Evolutionary conservation across 306 rosid genomes (phyloP).

Genomic region (Vicia sativa): DNA sequence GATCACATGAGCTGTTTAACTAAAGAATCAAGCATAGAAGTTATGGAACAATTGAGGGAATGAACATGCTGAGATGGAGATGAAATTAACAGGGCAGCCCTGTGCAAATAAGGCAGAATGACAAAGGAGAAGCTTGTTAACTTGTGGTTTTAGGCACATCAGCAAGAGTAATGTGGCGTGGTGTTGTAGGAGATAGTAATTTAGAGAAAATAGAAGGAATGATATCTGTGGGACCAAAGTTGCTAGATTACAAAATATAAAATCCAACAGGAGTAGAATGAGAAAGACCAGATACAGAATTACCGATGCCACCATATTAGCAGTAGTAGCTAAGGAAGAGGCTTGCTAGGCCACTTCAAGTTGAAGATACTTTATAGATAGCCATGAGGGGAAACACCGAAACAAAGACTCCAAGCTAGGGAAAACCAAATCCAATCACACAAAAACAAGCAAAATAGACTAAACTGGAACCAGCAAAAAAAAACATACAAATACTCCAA

Average conservation of each 20-base stretch:
- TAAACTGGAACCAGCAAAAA: neutral
- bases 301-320: neutral
- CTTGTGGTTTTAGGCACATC: neutral
- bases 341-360: neutral
- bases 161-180: neutral
- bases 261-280: too few species aligned
- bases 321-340: neutral
- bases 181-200: neutral
- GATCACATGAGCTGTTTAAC: neutral
- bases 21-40: neutral
- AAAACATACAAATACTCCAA: neutral
- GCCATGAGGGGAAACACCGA: neutral
- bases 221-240: neutral
- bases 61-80: neutral
- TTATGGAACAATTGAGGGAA: neutral
- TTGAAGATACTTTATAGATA: neutral
- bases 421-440: neutral
- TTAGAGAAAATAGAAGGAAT: neutral
- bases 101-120: neutral
- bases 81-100: neutral
- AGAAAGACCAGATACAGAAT: neutral
- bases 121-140: constrained; percentile 1
- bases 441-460: neutral
- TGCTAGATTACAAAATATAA: neutral
- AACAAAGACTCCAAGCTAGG: neutral